These are phyloP conservation scores for Arthromyces matolae DNA, from an alignment of 768 basidiomycete species.

Conservation along the genomic window DNA sequence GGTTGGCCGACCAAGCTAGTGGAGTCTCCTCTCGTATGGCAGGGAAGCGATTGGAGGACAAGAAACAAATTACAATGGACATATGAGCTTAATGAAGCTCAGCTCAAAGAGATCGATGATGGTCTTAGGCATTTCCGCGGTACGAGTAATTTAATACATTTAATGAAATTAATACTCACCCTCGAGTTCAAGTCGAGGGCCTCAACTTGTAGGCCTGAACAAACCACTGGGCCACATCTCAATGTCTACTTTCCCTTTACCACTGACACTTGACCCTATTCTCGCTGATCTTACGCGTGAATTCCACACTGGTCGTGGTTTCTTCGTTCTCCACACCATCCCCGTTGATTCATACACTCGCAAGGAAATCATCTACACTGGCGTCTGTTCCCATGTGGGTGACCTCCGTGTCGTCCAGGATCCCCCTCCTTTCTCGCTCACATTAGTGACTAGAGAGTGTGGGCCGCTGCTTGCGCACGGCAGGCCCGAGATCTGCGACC, in stretches of 20 bases:
- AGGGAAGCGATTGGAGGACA: constrained; percentile 38
- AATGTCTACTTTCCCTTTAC: constrained; percentile 18
- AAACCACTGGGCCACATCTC: constrained; percentile 26
- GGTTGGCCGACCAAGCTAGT: constrained; percentile 32
- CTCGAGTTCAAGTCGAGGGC: too few relatives aligned
- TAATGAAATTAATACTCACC: neutral
- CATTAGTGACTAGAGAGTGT: constrained; percentile 21
- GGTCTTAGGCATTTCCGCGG: constrained; percentile 31
- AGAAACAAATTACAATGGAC: constrained; percentile 38
- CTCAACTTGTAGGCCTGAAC: constrained; percentile 18
- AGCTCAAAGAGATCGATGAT: constrained; percentile 33
- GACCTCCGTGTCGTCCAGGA: constrained; percentile 17
- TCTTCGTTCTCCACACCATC: constrained; percentile 21
- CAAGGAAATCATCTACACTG: constrained; percentile 19
- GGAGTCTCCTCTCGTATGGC: constrained; percentile 36
- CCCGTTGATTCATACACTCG: constrained; percentile 17
- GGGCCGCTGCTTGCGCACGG: too few relatives aligned
- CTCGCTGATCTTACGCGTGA: constrained; percentile 16
- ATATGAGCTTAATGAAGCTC: constrained; percentile 25
- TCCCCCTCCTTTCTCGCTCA: constrained; percentile 18
- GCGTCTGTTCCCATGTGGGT: constrained; percentile 21
- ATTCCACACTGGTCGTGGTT: constrained; percentile 20
- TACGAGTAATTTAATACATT: constrained; percentile 4
- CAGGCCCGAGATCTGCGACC: too few relatives aligned
- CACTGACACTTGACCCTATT: constrained; percentile 18